Base-by-base conservation (phyloP, 2,329 filamentous ascomycete species). In the Lomentospora prolificans region DNA sequence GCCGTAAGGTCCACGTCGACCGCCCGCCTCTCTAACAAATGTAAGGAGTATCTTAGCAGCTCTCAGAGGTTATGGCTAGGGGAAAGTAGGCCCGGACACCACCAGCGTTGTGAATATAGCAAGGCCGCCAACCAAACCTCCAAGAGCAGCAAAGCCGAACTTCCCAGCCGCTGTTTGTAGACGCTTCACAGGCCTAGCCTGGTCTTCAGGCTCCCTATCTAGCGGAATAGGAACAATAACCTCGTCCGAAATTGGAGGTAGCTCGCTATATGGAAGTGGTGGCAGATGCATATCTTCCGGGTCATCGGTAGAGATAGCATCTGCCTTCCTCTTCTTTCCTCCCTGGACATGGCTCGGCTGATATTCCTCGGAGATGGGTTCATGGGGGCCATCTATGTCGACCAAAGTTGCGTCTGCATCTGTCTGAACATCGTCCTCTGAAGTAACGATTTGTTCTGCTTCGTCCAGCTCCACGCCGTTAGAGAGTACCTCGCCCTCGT, bases 51-150 rank as follows among this genome's bases (percentile, higher is more conserved):
- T n/a, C n/a, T n/a, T n/a, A n/a, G n/a, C n/a, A n/a, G n/a, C n/a
- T n/a, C n/a, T n/a, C n/a, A n/a, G n/a, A n/a, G n/a, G n/a, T n/a
- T n/a, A n/a, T n/a, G n/a, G n/a, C n/a, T n/a, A n/a, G 30, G 30
- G 36, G 8, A 72, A 66, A 3, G 64, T 64, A 0, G 70, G 70
- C 1, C 70, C 70, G 7, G 70, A 71, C 58, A 69, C 70, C 44
- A 72, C 67, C 10, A 73, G 61, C 1, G 69, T 67, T 1, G 66
- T 65, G 9, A 73, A 58, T 2, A 72, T 63, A 53, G 69, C 66
- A 1, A 67, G 64, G 7, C 69, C 67, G 9, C 66, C 65, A 6
- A 66, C 65, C 22, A 65, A 63, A 17, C 67, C 67, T 8, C 70
- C 70, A 1, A 72, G 62, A 2, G 70, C 69, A 2, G 68, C 68